Conservation (phyloP, 2,329 filamentous ascomycete species). For the Monosporascus cannonballus region DNA sequence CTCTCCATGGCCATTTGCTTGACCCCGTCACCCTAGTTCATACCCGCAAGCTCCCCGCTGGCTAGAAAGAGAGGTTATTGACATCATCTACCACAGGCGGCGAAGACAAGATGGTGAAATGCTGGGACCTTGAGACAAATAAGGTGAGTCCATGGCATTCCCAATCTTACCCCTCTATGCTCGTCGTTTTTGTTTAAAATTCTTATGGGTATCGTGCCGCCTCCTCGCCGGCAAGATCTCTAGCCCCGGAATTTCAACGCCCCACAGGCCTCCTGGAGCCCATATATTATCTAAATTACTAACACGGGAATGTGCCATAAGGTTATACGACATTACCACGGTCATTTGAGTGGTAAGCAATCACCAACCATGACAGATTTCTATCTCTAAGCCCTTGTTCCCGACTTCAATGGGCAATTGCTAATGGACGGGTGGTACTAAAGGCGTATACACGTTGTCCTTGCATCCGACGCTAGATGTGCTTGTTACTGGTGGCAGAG, state of each 20-base stretch:
- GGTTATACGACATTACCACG: constrained; percentile 91
- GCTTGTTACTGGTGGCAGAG: constrained; percentile 87
- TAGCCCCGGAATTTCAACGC: not conserved
- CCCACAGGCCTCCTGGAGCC: not conserved
- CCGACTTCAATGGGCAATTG: not conserved
- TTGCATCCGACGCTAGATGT: constrained; percentile 95
- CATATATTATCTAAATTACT: not conserved
- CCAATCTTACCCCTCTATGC: not conserved
- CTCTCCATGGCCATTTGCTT: too few species aligned
- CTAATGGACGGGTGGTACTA: not conserved
- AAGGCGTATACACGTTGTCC: constrained; percentile 78
- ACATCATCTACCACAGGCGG: constrained; percentile 35
- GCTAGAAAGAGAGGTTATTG: not conserved
- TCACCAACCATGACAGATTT: not conserved
- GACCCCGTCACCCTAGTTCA: too few species aligned
- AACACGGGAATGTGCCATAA: not conserved
- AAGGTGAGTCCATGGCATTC: constrained; percentile 46
- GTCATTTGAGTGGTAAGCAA: constrained; percentile 66
- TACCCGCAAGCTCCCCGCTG: not conserved
- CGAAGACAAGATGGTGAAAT: constrained; percentile 99
- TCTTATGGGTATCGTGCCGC: too few species aligned
- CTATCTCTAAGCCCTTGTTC: too few species aligned
- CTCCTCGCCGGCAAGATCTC: too few species aligned
- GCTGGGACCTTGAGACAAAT: constrained; percentile 99
- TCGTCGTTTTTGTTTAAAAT: too few species aligned